phyloP scores from a whole-genome alignment of 768 basidiomycete species.

The Russula foetens region DNA sequence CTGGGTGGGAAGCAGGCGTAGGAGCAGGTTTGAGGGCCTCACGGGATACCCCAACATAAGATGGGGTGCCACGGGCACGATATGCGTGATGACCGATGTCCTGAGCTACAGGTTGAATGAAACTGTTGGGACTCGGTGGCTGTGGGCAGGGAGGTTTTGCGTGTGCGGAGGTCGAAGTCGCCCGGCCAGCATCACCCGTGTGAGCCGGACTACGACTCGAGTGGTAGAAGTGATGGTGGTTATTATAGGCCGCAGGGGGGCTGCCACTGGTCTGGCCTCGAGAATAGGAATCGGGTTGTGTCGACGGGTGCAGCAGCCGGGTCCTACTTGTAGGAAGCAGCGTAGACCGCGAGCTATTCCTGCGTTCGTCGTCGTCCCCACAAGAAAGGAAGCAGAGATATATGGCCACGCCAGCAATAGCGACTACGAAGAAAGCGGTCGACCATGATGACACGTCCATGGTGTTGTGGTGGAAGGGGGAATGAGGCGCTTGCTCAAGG shows the following conservation, averaged over 20 bases:
- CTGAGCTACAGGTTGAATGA: too few species aligned
- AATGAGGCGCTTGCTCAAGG: too few species aligned
- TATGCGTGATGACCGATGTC: too few species aligned
- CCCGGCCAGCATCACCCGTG: neutral
- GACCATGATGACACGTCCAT: too few species aligned
- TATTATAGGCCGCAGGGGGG: neutral
- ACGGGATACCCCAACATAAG: too few species aligned
- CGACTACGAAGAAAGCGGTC: too few species aligned
- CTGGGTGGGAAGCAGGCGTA: too few species aligned
- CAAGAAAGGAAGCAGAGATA: neutral
- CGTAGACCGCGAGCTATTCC: neutral
- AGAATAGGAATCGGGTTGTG: neutral
- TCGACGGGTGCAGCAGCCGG: neutral
- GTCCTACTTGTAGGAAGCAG: neutral
- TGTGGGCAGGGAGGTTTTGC: too few species aligned
- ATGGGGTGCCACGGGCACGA: too few species aligned
- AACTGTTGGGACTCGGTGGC: too few species aligned
- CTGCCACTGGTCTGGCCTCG: neutral
- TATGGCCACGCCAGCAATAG: neutral
- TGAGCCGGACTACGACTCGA: neutral
- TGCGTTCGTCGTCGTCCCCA: neutral
- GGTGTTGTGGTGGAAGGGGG: too few species aligned
- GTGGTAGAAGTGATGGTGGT: neutral
- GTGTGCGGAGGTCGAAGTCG: neutral
- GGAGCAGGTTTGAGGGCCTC: too few species aligned